These are phyloP conservation scores for Ophiostoma piceae DNA, from an alignment of 2,329 filamentous ascomycete genomes.

Conservation along the genomic window DNA sequence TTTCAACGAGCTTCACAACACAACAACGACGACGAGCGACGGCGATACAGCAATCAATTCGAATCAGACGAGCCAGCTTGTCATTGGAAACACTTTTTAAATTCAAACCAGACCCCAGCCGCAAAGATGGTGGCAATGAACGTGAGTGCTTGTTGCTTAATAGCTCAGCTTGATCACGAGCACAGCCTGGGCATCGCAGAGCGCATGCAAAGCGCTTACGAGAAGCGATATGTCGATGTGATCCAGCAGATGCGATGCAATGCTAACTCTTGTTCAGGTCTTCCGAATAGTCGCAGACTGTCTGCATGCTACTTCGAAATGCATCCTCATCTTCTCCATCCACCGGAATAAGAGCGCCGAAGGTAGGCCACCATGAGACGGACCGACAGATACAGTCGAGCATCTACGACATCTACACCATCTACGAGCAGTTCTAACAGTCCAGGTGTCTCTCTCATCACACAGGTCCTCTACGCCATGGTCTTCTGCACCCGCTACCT, in stretches of 20 bases:
- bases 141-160: neutral
- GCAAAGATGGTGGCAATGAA: slow-evolving; percentile 12
- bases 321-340: slow-evolving; percentile 85
- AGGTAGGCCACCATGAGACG: slow-evolving; percentile 42
- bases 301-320: slow-evolving; percentile 80
- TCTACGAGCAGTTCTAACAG: neutral
- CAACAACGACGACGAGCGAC: neutral
- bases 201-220: neutral
- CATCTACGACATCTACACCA: too few relatives aligned
- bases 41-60: neutral
- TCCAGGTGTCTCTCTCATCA: slow-evolving; percentile 81
- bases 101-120: neutral
- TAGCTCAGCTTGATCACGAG: neutral
- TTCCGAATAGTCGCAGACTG: slow-evolving; percentile 79
- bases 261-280: slow-evolving; percentile 37
- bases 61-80: neutral
- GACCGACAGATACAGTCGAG: neutral
- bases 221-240: slow-evolving; percentile 13
- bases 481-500: slow-evolving; percentile 87
- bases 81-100: neutral
- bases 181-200: neutral
- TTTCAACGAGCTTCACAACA: neutral
- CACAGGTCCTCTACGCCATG: slow-evolving; percentile 76
- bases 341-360: slow-evolving; percentile 83
- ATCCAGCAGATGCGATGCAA: neutral